phyloP scores from a whole-genome alignment of 2,329 filamentous ascomycete genomes.

The Leptodontidium sp. region DNA sequence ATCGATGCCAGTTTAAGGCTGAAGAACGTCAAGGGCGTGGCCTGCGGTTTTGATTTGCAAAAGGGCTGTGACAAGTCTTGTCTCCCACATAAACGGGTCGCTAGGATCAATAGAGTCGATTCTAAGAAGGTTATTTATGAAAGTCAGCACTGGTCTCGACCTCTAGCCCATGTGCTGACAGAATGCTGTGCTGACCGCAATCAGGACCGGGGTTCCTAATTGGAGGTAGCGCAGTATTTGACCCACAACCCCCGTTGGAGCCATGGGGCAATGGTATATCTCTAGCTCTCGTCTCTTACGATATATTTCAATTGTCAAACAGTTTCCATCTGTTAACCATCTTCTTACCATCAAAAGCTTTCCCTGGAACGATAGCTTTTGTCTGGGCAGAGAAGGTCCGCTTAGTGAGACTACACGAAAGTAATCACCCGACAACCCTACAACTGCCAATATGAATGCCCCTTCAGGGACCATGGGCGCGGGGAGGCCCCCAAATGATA shows the following conservation, averaged over 20 bases:
- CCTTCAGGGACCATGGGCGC: neutral
- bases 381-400: neutral
- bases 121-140: constrained; percentile 24
- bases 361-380: neutral
- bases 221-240: neutral
- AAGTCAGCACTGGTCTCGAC: constrained; percentile 18
- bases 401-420: neutral
- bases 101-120: constrained; percentile 13
- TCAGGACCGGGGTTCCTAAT: constrained; percentile 19
- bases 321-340: neutral
- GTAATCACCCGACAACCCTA: neutral
- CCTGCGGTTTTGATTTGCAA: neutral
- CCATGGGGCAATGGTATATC: constrained; percentile 20
- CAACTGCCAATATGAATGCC: constrained; percentile 11
- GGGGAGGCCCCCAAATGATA: neutral
- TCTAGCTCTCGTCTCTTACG: constrained; percentile 8
- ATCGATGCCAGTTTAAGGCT: constrained; percentile 15
- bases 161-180: constrained; percentile 27
- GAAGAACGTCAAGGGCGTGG: constrained; percentile 3
- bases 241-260: neutral
- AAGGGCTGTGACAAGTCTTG: neutral
- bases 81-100: constrained; percentile 14
- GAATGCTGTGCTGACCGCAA: constrained; percentile 23
- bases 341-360: neutral
- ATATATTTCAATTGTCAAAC: neutral